Evolutionary conservation across 495 filamentous ascomycete species (phyloP).

Genomic region (Penicillium argentinense): DNA sequence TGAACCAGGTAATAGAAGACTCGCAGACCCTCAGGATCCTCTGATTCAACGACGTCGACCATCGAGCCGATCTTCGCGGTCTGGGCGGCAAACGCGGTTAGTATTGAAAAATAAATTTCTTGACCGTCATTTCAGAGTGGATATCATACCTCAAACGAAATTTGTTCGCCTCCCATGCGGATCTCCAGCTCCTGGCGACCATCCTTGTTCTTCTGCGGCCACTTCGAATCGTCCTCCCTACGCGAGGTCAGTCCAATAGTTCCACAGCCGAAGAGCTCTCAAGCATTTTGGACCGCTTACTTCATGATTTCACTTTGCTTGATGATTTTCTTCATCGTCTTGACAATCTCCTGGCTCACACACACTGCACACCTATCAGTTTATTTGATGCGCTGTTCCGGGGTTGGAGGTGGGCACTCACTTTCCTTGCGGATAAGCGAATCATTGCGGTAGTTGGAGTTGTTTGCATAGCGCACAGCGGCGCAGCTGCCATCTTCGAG

Average conservation of each 20-base stretch:
- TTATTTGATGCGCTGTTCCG: neutral
- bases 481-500: slow-evolving; percentile 94
- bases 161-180: slow-evolving; percentile 89
- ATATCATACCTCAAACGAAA: slow-evolving; percentile 83
- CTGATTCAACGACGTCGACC: slow-evolving; percentile 93
- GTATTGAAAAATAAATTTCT: neutral
- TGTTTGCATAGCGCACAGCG: slow-evolving; percentile 96
- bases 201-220: slow-evolving; percentile 99
- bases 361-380: slow-evolving; percentile 69
- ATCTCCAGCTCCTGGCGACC: slow-evolving; percentile 97
- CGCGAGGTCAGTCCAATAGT: slow-evolving; percentile 13
- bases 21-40: slow-evolving; percentile 91
- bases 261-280: neutral
- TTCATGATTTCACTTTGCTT: slow-evolving; percentile 99
- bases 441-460: slow-evolving; percentile 99
- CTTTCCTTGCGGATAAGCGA: slow-evolving; percentile 99
- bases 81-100: slow-evolving; percentile 42
- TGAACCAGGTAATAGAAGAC: slow-evolving; percentile 99
- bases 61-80: slow-evolving; percentile 98
- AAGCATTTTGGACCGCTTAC: slow-evolving; percentile 43
- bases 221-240: slow-evolving; percentile 98
- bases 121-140: slow-evolving; percentile 2
- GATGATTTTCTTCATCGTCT: slow-evolving; percentile 94
- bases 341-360: slow-evolving; percentile 86
- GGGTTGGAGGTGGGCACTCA: slow-evolving; percentile 47